Evolutionary conservation across 2,329 filamentous ascomycete genomes (phyloP).

Genomic region (Bipolaris gigantea): DNA sequence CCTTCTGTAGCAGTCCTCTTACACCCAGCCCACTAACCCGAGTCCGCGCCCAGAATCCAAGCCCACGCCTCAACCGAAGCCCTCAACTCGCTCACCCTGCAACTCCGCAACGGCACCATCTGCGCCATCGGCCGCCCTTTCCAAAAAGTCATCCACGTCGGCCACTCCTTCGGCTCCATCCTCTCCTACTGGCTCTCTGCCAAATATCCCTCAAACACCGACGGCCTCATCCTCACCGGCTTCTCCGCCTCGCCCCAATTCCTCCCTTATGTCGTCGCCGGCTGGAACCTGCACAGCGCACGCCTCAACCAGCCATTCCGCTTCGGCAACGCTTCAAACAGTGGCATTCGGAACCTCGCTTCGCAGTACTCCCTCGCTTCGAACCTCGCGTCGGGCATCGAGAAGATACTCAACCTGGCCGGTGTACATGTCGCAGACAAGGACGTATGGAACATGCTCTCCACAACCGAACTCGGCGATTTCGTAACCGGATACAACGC

Average conservation of each 20-base stretch:
- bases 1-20: background rate
- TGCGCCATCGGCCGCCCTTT: conserved; percentile 45
- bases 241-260: conserved; percentile 57
- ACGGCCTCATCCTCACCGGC: conserved; percentile 64
- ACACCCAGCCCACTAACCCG: background rate
- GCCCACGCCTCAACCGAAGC: conserved; percentile 60
- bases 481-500: conserved; percentile 37
- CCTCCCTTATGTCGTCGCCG: conserved; percentile 48
- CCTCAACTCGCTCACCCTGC: conserved; percentile 56
- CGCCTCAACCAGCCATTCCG: conserved; percentile 47
- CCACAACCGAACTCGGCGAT: conserved; percentile 34
- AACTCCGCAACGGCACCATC: conserved; percentile 53
- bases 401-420: conserved; percentile 19
- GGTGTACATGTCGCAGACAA: conserved; percentile 18
- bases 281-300: conserved; percentile 54
- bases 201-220: conserved; percentile 56
- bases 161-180: conserved; percentile 65
- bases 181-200: conserved; percentile 60
- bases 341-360: conserved; percentile 11
- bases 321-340: conserved; percentile 38
- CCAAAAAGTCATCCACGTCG: conserved; percentile 59
- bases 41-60: conserved; percentile 51
- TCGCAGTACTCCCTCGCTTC: conserved; percentile 14
- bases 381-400: conserved; percentile 20
- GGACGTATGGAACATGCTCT: conserved; percentile 34